Conservation (phyloP, 2,329 filamentous ascomycete genomes). For the Venturia carpophila region DNA sequence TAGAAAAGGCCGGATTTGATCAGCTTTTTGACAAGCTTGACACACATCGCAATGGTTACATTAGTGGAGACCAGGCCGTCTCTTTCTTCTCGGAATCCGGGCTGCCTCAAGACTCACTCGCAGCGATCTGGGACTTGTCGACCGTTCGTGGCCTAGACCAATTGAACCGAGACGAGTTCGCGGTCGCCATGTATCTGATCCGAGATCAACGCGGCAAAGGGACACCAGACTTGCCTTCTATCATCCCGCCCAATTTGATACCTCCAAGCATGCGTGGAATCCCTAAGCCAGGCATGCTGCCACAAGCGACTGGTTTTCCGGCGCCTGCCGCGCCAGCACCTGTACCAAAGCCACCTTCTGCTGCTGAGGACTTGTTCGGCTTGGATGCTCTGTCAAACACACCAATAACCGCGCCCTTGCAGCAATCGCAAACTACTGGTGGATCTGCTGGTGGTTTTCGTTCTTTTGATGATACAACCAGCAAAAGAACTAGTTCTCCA, state of each 20-base stretch:
- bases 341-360: constrained; percentile 48
- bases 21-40: constrained; percentile 78
- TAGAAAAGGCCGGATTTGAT: constrained; percentile 84
- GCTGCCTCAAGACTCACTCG: constrained; percentile 77
- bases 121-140: constrained; percentile 94
- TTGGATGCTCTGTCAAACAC: constrained; percentile 63
- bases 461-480: constrained; percentile 55
- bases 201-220: constrained; percentile 74
- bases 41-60: constrained; percentile 68
- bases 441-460: constrained; percentile 48
- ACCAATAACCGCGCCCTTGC: constrained; percentile 48
- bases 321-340: constrained; percentile 25
- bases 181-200: constrained; percentile 95
- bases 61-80: constrained; percentile 91
- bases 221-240: constrained; percentile 60
- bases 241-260: constrained; percentile 72
- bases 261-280: constrained; percentile 76
- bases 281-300: constrained; percentile 36
- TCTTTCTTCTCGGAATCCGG: constrained; percentile 89
- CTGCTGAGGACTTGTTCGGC: constrained; percentile 88
- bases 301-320: constrained; percentile 35
- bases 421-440: constrained; percentile 64
- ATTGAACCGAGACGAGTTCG: constrained; percentile 82
- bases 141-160: constrained; percentile 88
- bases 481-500: constrained; percentile 43